Base-by-base conservation (phyloP, 192 early-diverging fungal species). In the Globomyces pollinis-pini region DNA sequence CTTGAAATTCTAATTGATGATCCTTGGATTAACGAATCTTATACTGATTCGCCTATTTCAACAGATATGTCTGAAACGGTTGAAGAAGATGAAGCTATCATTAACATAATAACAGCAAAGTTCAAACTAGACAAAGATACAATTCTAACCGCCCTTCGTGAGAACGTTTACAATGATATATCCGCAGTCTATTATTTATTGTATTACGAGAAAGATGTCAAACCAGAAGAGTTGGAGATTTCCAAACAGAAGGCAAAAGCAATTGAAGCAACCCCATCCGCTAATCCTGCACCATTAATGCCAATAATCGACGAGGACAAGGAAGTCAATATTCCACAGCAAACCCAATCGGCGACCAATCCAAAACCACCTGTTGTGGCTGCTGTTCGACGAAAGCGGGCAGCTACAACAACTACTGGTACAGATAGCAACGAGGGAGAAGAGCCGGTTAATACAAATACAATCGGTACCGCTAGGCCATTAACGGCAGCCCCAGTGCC, bases 1-100 rank as follows among this genome's bases (percentile, higher is more conserved):
- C 59, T 84, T 3, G 78, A 81, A 52, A 78, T 82, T 53, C 70
- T 82, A 29, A 75, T 69, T 45, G 80, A 82, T 61, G 80, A 82
- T 62, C 63, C 75, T 4, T 82, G 80, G 80, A 77, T 82, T 59
- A 82, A 82, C 72, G 80, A 82, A 30, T 61, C 65, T 3, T 79
- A 67, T 63, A 26, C 60, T 12, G 70, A 76, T 49, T 76, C 76
- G 1, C 76, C 78, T 20, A 77, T 83, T 42, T 60, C 62, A 32
- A 66, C 66, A 9, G 76, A 80, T 54, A 59, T 74, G 5, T 73
- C 70, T 47, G 65, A 61, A 42, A 47, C 49, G 21, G 63, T 83
- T 5, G 63, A 68, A 36, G 78, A 78, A 56, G 78, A 83, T 57
- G 81, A 83, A 38, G 35, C 35, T 50, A 68, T 83, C 51, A 75